Evolutionary conservation across 768 basidiomycete genomes (phyloP).

Genomic region (Dentipellis fragilis): DNA sequence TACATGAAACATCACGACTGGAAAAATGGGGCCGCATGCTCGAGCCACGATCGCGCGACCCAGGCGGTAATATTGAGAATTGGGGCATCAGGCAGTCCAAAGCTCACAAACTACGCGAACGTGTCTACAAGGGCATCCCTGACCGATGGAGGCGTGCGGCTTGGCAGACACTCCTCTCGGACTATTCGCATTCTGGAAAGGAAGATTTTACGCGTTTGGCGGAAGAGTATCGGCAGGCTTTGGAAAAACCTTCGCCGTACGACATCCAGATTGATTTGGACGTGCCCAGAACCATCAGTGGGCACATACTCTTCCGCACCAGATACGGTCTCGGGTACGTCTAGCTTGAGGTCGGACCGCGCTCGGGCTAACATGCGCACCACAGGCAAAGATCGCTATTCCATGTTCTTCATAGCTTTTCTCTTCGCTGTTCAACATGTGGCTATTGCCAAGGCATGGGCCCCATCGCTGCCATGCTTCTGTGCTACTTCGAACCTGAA

Average conservation of each 20-base stretch:
- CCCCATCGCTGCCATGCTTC: constrained; percentile 86
- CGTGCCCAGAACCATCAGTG: constrained; percentile 91
- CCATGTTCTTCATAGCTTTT: constrained; percentile 89
- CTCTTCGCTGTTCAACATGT: constrained; percentile 72
- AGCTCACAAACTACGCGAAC: constrained; percentile 55
- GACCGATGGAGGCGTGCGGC: constrained; percentile 91
- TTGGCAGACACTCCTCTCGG: constrained; percentile 76
- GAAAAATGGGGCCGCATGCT: constrained; percentile 94
- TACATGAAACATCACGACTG: constrained; percentile 68
- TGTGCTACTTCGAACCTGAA: constrained; percentile 90
- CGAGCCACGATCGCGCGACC: constrained; percentile 52
- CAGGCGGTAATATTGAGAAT: constrained; percentile 63
- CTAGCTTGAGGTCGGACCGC: constrained; percentile 1
- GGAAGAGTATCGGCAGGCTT: constrained; percentile 44
- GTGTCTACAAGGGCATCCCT: constrained; percentile 92
- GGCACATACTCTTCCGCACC: constrained; percentile 90
- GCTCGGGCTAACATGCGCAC: not conserved
- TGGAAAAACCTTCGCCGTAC: constrained; percentile 78
- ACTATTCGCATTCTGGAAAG: constrained; percentile 36
- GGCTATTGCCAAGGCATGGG: constrained; percentile 99
- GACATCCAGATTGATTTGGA: constrained; percentile 98
- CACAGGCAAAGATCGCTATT: constrained; percentile 87
- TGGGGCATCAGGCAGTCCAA: constrained; percentile 66
- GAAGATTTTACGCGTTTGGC: constrained; percentile 34
- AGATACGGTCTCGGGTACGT: constrained; percentile 92